Percentiles rank a stretch among this genome's conserved stretches.
phyloP scores from a whole-genome alignment of 108 stramenopile genomes.

The Nannochloropsis salina region DNA sequence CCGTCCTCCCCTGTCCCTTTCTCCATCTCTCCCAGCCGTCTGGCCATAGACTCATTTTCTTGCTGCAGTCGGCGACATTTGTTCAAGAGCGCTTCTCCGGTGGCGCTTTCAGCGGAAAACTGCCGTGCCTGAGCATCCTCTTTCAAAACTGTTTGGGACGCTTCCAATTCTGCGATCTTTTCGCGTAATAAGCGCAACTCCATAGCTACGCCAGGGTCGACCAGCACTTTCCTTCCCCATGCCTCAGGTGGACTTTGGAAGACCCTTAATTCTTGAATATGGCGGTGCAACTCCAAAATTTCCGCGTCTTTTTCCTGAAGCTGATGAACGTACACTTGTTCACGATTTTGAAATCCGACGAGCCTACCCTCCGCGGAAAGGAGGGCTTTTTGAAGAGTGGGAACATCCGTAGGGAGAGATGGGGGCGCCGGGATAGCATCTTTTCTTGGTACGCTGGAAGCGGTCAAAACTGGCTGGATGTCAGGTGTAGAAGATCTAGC shows the following conservation, averaged over 20 bases:
- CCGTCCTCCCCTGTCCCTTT: neutral
- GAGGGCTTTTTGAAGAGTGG: neutral
- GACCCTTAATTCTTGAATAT: neutral
- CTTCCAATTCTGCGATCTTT: neutral
- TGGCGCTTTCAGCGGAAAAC: neutral
- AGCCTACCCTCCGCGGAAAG: neutral
- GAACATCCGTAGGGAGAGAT: constrained; percentile 11
- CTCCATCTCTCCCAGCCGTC: neutral
- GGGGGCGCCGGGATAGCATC: neutral
- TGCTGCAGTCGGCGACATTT: constrained; percentile 4
- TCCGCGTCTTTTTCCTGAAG: neutral
- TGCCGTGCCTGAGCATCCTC: neutral
- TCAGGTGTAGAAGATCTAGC: neutral
- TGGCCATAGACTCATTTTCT: neutral
- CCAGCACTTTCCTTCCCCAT: neutral
- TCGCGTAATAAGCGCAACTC: constrained; percentile 7
- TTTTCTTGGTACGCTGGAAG: neutral
- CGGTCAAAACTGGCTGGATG: neutral
- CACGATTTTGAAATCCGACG: neutral
- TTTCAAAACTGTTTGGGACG: neutral
- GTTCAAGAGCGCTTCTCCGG: neutral
- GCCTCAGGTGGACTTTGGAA: constrained; percentile 19
- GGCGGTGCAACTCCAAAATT: neutral
- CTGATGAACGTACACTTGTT: neutral
- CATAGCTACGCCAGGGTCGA: neutral